Base-by-base conservation (phyloP, 2,329 filamentous ascomycete genomes). In the Proliferodiscus dingleyae region DNA sequence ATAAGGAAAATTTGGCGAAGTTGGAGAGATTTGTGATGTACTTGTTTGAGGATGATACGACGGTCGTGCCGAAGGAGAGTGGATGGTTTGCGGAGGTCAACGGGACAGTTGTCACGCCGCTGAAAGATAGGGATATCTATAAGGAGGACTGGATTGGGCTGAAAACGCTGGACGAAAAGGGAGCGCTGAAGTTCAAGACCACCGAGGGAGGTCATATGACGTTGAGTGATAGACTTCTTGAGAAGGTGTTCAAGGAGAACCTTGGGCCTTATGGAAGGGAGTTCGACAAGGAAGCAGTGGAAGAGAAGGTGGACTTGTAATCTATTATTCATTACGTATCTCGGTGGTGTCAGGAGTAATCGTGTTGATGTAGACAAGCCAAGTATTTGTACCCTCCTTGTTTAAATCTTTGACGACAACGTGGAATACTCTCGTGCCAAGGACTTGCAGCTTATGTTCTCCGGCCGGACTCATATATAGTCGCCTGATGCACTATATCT, bases 131-230 rank as follows among this genome's bases (percentile, higher is more conserved):
- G 47, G 65, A 67, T 22, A 71, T 97, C 2, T 98, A 96, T 66
- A 79, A 77, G 56, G 85, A 97, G 68, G 91, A 98, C 69, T 98
- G 93, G 93, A 70, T 98, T 22, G 93, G 93, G 1, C 70, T 98
- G 64, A 86, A 78, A 64, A 69, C 71, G 58, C 69, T 98, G 60
- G 90, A 96, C 68, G 70, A 83, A 64, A 85, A 85, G 70, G 87
- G 85, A 2, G 87, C 79, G 1, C 69, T 98, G 57, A 76, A 83
- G 46, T 95, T 96, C 67, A 73, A 81, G 64, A 81, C 73, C 2
- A 76, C 81, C 0, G 73, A 81, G 4, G 93, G 91, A 0, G 78
- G 79, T 19, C 93, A 98, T 70, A 97, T 98, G 89, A 69, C 82
- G 51, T 69, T 97, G 51, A 68, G 72, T 0, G 80, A 87, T 9